Percentiles rank a stretch among this genome's conserved stretches.
Conservation (phyloP, 2,329 filamentous ascomycete genomes). For the Myriosclerotinia duriaeana region DNA sequence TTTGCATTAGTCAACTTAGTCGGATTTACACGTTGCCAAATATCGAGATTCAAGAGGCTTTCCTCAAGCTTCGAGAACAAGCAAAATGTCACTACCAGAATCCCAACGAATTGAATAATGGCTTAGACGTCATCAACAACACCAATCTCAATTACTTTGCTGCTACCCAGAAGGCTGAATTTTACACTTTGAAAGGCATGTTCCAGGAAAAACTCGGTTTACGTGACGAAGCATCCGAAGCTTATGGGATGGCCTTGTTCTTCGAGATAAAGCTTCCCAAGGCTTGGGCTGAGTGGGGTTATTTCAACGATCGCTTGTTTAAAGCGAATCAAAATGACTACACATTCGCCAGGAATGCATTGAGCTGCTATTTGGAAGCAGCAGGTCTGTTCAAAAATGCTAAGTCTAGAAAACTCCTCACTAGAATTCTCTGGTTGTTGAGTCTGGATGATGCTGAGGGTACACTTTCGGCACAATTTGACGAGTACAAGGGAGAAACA, state of each 20-base stretch:
- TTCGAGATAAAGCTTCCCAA: constrained; percentile 95
- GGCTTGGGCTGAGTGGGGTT: constrained; percentile 98
- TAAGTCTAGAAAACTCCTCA: constrained; percentile 91
- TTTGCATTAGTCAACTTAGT: constrained; percentile 95
- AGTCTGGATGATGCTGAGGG: constrained; percentile 89
- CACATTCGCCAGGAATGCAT: constrained; percentile 81
- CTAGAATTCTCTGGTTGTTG: constrained; percentile 90
- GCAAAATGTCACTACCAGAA: constrained; percentile 99
- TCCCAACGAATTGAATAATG: constrained; percentile 83
- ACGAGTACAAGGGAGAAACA: constrained; percentile 95
- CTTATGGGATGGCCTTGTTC: constrained; percentile 91
- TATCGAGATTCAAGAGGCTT: constrained; percentile 99
- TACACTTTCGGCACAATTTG: constrained; percentile 80
- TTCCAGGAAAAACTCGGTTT: constrained; percentile 93
- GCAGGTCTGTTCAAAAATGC: constrained; percentile 96
- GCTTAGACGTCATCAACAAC: constrained; percentile 98
- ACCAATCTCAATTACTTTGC: constrained; percentile 99
- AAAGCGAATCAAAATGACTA: constrained; percentile 84
- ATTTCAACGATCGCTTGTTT: constrained; percentile 96
- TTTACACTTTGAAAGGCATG: constrained; percentile 99
- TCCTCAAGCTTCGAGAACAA: constrained; percentile 96
- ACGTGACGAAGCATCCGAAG: constrained; percentile 86
- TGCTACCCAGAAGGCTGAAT: constrained; percentile 92
- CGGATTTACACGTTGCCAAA: constrained; percentile 98
- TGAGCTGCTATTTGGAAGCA: constrained; percentile 95